A percentile compares a stretch with the other conserved stretches of the same genome.
These are phyloP conservation scores for Adansonia rubrostipa DNA, from an alignment of 441 rosid species.

Conservation along the genomic window DNA sequence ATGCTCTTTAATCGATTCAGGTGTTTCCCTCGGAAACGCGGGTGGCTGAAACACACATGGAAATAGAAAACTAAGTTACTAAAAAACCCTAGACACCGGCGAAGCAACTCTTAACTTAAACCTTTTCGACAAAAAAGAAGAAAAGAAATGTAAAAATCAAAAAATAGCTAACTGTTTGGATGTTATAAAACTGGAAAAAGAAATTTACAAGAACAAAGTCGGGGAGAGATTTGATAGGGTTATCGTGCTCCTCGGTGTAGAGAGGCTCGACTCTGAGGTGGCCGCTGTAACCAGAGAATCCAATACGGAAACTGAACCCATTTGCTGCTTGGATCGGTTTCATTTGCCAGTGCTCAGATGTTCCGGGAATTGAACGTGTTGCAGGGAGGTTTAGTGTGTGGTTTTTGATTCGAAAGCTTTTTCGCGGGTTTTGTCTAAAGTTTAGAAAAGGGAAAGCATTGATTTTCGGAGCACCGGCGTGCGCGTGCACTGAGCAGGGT, in stretches of 20 bases:
- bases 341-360: conserved; percentile 39
- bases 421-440: conserved; percentile 38
- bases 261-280: conserved; percentile 93
- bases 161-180: neutral
- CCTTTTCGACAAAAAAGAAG: neutral
- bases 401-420: conserved; percentile 26
- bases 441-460: neutral
- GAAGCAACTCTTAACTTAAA: conserved; percentile 16
- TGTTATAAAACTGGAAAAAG: neutral
- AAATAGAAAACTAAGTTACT: conserved; percentile 16
- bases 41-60: conserved; percentile 73
- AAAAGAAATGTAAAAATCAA: neutral
- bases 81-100: conserved; percentile 26
- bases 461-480: neutral
- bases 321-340: conserved; percentile 68
- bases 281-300: conserved; percentile 88
- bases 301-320: conserved; percentile 82
- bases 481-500: neutral
- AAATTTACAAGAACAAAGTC: conserved; percentile 78
- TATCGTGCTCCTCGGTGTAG: conserved; percentile 63
- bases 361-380: conserved; percentile 13
- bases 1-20: conserved; percentile 74
- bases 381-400: conserved; percentile 15
- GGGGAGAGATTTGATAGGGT: conserved; percentile 77
- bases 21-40: conserved; percentile 82